Percentiles rank a stretch among this genome's conserved stretches.
These are phyloP conservation scores for Sequoiadendron giganteum DNA, from an alignment of 75 land plant species.

Conservation along the genomic window DNA sequence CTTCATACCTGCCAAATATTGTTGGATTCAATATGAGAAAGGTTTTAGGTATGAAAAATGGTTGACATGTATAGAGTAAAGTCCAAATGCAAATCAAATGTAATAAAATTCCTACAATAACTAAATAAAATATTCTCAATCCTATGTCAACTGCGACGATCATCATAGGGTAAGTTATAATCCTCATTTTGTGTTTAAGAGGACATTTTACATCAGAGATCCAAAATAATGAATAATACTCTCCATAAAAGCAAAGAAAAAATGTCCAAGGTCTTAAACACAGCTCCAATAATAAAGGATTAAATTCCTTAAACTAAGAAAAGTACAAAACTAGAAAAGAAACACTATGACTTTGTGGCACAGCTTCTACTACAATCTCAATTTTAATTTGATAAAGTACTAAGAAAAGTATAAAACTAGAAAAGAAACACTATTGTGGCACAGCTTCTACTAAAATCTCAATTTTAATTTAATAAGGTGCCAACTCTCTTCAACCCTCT, in stretches of 20 bases:
- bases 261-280: background rate
- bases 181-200: background rate
- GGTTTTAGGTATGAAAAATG: background rate
- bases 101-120: background rate
- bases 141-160: background rate
- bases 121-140: background rate
- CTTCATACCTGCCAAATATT: constrained; percentile 59
- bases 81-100: background rate
- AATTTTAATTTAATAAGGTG: background rate
- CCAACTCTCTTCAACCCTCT: background rate
- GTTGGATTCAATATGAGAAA: background rate
- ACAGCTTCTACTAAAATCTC: background rate
- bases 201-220: background rate
- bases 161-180: background rate
- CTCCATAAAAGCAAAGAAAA: background rate
- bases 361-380: background rate
- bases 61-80: background rate
- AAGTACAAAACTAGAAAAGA: background rate
- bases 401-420: too few species aligned
- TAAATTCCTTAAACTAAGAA: background rate
- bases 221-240: background rate
- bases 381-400: background rate
- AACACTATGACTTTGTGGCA: background rate
- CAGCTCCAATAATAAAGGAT: background rate
- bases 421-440: too few species aligned